A percentile compares a stretch with the other conserved stretches of the same genome.
These are phyloP conservation scores for Falciphora oryzae DNA, from an alignment of 2,329 filamentous ascomycete species.

Conservation along the genomic window DNA sequence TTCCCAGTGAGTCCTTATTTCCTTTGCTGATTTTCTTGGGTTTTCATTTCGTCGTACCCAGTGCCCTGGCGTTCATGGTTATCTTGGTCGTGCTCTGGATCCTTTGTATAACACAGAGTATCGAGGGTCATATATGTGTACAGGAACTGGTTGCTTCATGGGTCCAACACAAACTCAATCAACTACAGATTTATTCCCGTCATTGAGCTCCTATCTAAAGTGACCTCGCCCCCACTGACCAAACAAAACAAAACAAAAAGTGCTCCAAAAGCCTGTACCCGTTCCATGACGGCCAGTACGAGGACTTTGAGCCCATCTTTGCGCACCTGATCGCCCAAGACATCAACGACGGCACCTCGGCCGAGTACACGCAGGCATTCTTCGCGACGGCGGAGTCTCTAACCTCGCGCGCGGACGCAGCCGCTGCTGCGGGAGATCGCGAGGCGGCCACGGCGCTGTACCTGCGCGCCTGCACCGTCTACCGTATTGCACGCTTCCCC, in stretches of 20 bases:
- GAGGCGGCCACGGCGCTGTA: conserved; percentile 56
- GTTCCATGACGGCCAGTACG: conserved; percentile 65
- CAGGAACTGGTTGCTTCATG: too few species aligned
- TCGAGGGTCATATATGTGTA: too few species aligned
- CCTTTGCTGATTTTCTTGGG: too few species aligned
- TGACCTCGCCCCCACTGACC: too few species aligned
- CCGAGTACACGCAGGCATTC: conserved; percentile 59
- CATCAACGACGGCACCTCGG: conserved; percentile 59
- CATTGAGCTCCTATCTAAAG: too few species aligned
- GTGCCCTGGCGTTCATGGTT: too few species aligned
- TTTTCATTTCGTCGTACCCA: too few species aligned
- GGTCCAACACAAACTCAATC: too few species aligned
- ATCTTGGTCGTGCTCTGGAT: background rate
- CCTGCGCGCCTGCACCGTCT: conserved; percentile 66
- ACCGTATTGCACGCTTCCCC: conserved; percentile 68
- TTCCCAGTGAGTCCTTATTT: conserved; percentile 44
- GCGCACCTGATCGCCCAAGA: conserved; percentile 53
- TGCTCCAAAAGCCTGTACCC: conserved; percentile 61
- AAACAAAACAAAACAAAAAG: conserved; percentile 20
- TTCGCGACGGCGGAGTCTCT: conserved; percentile 56
- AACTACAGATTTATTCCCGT: too few species aligned
- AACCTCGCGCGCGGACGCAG: conserved; percentile 39
- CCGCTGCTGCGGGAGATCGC: conserved; percentile 39
- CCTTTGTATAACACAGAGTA: too few species aligned
- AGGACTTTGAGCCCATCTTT: conserved; percentile 67